Base-by-base conservation (phyloP, 2,329 filamentous ascomycete genomes). In the Apiospora koreana region DNA sequence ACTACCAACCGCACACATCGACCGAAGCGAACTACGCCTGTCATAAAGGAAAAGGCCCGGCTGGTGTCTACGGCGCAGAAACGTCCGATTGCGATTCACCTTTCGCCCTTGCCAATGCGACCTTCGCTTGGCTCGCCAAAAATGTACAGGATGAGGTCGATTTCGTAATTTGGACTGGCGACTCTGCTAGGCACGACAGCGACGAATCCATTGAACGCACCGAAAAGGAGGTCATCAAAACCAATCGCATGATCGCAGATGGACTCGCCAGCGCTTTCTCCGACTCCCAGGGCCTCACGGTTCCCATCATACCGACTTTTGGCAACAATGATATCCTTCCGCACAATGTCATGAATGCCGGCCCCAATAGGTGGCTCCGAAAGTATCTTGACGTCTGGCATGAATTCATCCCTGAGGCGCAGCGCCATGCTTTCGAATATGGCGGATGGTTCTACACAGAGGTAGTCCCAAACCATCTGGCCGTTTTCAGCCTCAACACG, bases 241-340 rank as follows among this genome's bases (percentile, higher is more conserved):
- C 93, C 76, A 99, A 99, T 80, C 84, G 89, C 73, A 86, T 90
- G 74, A 85, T 98, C 73, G 91, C 94, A 66, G 83, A 90, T 75
- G 94, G 94, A 80, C 94, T 98, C 80, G 82, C 87, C 65, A 88
- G 94, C 25, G 86, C 93, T 12, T 97, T 98, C 46, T 84, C 87
- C 54, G 84, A 88, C 73, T 78, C 84, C 71, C 84, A 88, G 69
- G 88, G 89, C 70, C 87, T 94, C 71, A 81, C 86, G 16, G 87
- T 98, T 4, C 95, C 96, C 4, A 89, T 98, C 41, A 86, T 99
- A 25, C 95, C 96, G 0, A 98, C 92, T 0, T 91, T 98, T 75
- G 96, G 96, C 72, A 99, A 99, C 83, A 99, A 99, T 81, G 96
- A 99, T 78, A 95, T 99, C 71, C 89, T 98, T 71, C 96, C 96